Conservation (phyloP, 129 eudicot genomes). For the Flaveria robusta region DNA sequence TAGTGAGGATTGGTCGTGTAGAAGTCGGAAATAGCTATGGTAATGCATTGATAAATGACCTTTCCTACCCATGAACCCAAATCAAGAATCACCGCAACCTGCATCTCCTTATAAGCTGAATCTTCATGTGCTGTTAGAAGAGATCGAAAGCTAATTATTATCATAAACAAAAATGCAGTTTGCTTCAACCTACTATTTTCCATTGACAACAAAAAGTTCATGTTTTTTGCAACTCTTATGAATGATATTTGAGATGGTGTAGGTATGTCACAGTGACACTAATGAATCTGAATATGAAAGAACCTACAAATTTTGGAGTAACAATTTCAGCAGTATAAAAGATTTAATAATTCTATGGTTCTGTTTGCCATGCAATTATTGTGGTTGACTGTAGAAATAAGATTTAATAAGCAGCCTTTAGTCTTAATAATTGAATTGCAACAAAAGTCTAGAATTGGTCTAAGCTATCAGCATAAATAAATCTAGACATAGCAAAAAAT, state of each 20-base stretch:
- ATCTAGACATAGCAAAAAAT: slow-evolving; percentile 3
- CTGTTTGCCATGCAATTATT: not conserved
- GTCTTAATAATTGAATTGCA: not conserved
- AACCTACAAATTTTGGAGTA: not conserved
- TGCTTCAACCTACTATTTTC: not conserved
- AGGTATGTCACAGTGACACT: not conserved
- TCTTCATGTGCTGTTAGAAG: not conserved
- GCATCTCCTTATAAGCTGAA: slow-evolving; percentile 18
- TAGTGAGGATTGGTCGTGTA: slow-evolving; percentile 28
- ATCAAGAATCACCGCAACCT: slow-evolving; percentile 43
- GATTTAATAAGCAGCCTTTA: not conserved
- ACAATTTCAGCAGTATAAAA: not conserved
- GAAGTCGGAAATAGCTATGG: slow-evolving; percentile 38
- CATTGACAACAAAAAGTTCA: slow-evolving; percentile 5
- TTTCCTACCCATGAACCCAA: slow-evolving; percentile 36
- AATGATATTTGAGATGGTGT: not conserved
- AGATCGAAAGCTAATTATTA: slow-evolving; percentile 14
- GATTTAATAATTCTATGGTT: not conserved
- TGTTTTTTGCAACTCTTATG: not conserved
- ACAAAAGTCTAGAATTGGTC: no score
- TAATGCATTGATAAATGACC: slow-evolving; percentile 28
- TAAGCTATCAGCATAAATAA: not conserved
- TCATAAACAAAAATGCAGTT: slow-evolving; percentile 2
- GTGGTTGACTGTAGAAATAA: not conserved
- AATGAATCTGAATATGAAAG: not conserved